Percentiles rank a stretch among this genome's conserved stretches.
Evolutionary conservation across 1,139 yeast genomes (phyloP).

Genomic region (Diutina sp.): DNA sequence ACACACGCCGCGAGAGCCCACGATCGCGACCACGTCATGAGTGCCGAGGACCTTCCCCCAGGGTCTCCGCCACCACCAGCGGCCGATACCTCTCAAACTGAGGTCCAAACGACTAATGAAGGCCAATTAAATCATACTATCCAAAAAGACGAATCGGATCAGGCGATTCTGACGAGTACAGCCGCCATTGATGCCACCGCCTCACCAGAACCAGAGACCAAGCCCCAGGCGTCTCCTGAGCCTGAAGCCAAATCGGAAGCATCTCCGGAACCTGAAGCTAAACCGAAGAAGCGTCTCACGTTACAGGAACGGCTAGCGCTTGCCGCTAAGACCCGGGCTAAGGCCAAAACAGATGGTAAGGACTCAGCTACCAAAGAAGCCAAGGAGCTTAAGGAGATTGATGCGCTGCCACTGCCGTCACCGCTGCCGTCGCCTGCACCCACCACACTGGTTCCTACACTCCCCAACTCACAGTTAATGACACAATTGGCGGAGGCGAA

Average conservation of each 20-base stretch:
- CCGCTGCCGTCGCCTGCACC: background rate
- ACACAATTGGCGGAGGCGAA: background rate
- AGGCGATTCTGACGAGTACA: no score
- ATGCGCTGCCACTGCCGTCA: background rate
- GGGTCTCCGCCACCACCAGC: no score
- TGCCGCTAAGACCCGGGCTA: background rate
- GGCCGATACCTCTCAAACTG: no score
- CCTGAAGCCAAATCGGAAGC: background rate
- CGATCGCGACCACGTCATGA: no score
- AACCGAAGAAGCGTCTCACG: background rate
- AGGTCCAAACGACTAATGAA: no score
- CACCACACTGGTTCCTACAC: background rate
- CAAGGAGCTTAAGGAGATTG: background rate
- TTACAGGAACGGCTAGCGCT: background rate
- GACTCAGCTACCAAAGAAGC: background rate
- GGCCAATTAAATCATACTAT: no score
- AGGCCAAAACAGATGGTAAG: background rate
- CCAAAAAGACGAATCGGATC: no score
- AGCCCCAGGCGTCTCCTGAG: no score
- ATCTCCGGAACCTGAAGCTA: background rate
- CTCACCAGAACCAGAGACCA: no score
- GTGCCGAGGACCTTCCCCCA: no score
- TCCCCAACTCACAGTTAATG: background rate
- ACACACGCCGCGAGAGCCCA: no score
- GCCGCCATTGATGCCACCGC: no score